phyloP scores from a whole-genome alignment of 352 stramenopile genomes.

The Phytophthora brassicae region DNA sequence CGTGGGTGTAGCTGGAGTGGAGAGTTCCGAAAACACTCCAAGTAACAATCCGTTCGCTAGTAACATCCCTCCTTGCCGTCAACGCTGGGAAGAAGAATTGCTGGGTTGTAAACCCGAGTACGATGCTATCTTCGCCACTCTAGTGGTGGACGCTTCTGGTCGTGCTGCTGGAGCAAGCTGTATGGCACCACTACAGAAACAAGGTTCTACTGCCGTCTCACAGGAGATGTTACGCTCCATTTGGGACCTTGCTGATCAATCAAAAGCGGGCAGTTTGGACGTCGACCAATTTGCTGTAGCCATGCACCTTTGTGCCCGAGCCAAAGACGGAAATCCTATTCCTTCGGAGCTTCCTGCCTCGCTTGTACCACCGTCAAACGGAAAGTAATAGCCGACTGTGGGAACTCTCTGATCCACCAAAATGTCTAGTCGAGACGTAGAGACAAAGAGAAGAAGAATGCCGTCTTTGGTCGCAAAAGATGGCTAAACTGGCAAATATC shows the following conservation, averaged over 20 bases:
- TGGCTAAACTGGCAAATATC: too few species aligned
- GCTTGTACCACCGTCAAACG: slow-evolving; percentile 63
- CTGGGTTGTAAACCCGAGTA: slow-evolving; percentile 69
- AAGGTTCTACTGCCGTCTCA: slow-evolving; percentile 48
- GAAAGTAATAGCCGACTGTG: slow-evolving; percentile 10
- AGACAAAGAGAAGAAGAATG: background rate
- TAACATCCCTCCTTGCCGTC: slow-evolving; percentile 36
- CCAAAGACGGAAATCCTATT: slow-evolving; percentile 71
- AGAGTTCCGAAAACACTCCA: background rate
- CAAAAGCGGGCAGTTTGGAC: slow-evolving; percentile 89
- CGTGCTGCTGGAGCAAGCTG: slow-evolving; percentile 66
- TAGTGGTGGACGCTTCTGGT: slow-evolving; percentile 58
- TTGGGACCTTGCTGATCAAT: slow-evolving; percentile 90
- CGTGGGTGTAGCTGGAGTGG: slow-evolving; percentile 13
- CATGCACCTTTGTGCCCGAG: slow-evolving; percentile 85
- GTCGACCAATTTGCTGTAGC: slow-evolving; percentile 90
- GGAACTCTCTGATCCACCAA: slow-evolving; percentile 13
- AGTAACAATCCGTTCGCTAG: slow-evolving; percentile 35
- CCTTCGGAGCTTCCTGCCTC: slow-evolving; percentile 55
- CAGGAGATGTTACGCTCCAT: slow-evolving; percentile 81
- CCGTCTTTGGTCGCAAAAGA: background rate
- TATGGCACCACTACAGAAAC: slow-evolving; percentile 75
- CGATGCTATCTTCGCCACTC: slow-evolving; percentile 80
- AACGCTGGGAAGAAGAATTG: slow-evolving; percentile 69
- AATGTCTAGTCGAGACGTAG: slow-evolving; percentile 17